Evolutionary conservation across 2,329 filamentous ascomycete genomes (phyloP), one percentile per base, ranked within the genome.

Genomic region (Exophiala mesophila): DNA sequence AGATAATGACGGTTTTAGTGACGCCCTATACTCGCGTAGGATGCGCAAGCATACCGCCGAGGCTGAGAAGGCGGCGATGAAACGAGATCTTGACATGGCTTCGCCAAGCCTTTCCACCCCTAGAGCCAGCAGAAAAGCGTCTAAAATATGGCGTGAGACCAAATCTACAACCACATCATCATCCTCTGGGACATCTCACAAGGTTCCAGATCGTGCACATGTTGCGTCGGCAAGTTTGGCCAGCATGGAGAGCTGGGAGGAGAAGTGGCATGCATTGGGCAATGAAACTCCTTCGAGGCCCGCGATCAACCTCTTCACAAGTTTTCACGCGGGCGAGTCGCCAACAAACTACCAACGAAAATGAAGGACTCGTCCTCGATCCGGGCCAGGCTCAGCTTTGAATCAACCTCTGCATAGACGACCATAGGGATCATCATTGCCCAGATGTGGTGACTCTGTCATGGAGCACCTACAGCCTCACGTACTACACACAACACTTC

Each of bases 221-320:
- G 45, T 8, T 30, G 17, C 17, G 5, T 10, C 33, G 16, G 44
- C 46, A 7, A 47, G n/a, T n/a, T n/a, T 37, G 12, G 41, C 16
- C 28, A 50, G 47, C 35, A 8, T 50, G 30, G 37, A 47, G 38
- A 48, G 41, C 19, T 48, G 45, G 48, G 41, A 51, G 20, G 48
- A 51, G 39, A 44, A 31, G 17, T 51, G 48, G 45, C 32, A 19
- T n/a, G n/a, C 23, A 26, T 26, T 26, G 23, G 23, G n/a, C n/a
- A n/a, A n/a, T n/a, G n/a, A n/a, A n/a, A n/a, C n/a, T n/a, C n/a
- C n/a, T n/a, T n/a, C n/a, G n/a, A n/a, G n/a, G n/a, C n/a, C n/a
- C n/a, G n/a, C n/a, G n/a, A n/a, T n/a, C n/a, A n/a, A n/a, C n/a
- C n/a, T n/a, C n/a, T n/a, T n/a, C n/a, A n/a, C n/a, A n/a, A n/a